Conservation (phyloP, 306 rosid species). For the Mimosa bimucronata region DNA sequence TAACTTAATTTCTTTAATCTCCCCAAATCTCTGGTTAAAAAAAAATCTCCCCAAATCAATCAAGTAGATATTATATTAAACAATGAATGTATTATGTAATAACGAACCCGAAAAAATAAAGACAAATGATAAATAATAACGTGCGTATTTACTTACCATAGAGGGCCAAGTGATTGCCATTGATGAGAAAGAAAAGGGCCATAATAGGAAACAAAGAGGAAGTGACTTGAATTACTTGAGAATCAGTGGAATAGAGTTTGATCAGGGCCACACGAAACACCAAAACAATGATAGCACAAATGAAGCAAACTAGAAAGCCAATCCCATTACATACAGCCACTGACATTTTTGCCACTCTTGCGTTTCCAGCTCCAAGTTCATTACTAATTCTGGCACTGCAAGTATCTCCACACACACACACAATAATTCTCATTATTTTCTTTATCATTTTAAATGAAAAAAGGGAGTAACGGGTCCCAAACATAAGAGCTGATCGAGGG, state of each 20-base stretch:
- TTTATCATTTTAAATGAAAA: no score
- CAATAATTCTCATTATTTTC: no score
- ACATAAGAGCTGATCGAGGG: no score
- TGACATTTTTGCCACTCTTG: slow-evolving; percentile 67
- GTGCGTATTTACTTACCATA: neutral
- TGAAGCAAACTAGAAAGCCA: slow-evolving; percentile 14
- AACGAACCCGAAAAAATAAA: neutral
- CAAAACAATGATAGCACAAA: slow-evolving; percentile 27
- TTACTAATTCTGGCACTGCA: slow-evolving; percentile 65
- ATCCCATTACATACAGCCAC: slow-evolving; percentile 49
- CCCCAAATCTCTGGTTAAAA: no score
- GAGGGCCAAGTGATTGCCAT: neutral
- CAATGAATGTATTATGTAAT: no score
- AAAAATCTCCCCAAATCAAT: no score
- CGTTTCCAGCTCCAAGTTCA: slow-evolving; percentile 70
- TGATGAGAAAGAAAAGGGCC: neutral
- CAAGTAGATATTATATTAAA: no score
- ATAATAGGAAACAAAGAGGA: neutral
- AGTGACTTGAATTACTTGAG: neutral
- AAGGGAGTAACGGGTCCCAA: no score
- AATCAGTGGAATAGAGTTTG: neutral
- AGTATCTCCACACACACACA: neutral
- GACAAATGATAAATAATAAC: neutral
- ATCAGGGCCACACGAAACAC: neutral
- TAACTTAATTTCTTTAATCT: no score